Evolutionary conservation across 306 rosid species (phyloP), one percentile per base, ranked within the genome.

Genomic region (Alnus rubra): DNA sequence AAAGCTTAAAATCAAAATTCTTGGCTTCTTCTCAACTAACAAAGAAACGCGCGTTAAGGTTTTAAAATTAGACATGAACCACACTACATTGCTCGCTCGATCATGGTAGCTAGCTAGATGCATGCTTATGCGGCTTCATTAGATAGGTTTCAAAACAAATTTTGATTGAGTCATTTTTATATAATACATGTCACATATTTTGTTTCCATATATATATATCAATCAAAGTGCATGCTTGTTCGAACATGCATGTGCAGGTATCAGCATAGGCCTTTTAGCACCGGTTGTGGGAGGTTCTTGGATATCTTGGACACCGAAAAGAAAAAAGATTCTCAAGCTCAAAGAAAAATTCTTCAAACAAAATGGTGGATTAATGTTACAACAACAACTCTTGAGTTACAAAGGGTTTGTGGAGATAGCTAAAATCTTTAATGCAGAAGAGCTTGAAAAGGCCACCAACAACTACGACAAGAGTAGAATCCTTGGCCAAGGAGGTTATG

Each of bases 281-380:
- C 28, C 87, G 16, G 1, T 87, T 0, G 39, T 55, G 1, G 62
- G 74, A 4, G 35, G 48, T 70, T 81, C 85, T 9, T 87, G 85
- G 82, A 9, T 73, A 28, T 82, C 12, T 28, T 80, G 79, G 79
- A 74, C 37, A 6, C 23, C 77, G 73, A 82, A 63, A 69, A 80
- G 76, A 73, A 85, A 83, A 73, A 87, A 76, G 44, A 58, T 84
- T 60, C 50, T 82, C 4, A 80, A 67, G 72, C 80, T 76, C 1
- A 87, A 76, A 59, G 83, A 86, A n/a, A 82, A n/a, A 0, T 76
- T 64, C 55, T 89, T 84, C 3, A 39, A 14, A 45, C 74, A 78
- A 78, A 87, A 89, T 77, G 90, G 90, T 5, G 88, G 93, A 9
- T 9, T 84, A 4, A 0, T 82, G 44, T 68, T 87, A 10, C 83